phyloP scores from a whole-genome alignment of 495 filamentous ascomycete genomes.

The Penicillium diatomitis region DNA sequence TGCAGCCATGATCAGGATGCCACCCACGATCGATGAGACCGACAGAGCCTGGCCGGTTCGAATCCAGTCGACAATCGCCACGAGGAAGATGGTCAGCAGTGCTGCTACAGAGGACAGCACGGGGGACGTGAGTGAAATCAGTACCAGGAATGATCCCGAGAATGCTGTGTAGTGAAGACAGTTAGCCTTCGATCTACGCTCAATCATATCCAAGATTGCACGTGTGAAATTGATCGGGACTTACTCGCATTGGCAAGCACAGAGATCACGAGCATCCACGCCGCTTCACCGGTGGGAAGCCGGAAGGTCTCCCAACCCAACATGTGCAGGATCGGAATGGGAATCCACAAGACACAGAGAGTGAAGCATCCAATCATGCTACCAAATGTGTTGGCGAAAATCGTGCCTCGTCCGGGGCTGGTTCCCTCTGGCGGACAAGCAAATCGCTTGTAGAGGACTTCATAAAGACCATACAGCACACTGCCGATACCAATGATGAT shows the following conservation, averaged over 20 bases:
- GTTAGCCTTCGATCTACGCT: constrained; percentile 1
- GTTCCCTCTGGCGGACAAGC: constrained; percentile 89
- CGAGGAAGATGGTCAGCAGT: constrained; percentile 90
- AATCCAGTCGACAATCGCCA: constrained; percentile 84
- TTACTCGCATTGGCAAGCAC: constrained; percentile 74
- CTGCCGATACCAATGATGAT: constrained; percentile 88
- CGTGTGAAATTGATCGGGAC: constrained; percentile 13
- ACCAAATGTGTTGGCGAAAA: constrained; percentile 89
- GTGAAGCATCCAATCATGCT: constrained; percentile 81
- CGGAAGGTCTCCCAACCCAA: constrained; percentile 73
- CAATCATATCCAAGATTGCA: background rate
- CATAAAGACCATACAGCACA: constrained; percentile 92
- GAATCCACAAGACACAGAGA: constrained; percentile 81
- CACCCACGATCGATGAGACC: constrained; percentile 67
- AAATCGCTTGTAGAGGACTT: constrained; percentile 87
- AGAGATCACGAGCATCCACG: constrained; percentile 69
- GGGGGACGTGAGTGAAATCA: constrained; percentile 86
- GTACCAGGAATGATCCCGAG: constrained; percentile 84
- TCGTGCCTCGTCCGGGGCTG: constrained; percentile 69
- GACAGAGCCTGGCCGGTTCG: constrained; percentile 67
- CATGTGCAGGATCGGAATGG: constrained; percentile 73
- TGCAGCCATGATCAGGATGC: constrained; percentile 73
- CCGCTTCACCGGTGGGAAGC: constrained; percentile 65
- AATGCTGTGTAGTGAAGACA: constrained; percentile 42
- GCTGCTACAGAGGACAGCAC: constrained; percentile 88